phyloP scores from a whole-genome alignment of 345 rosid species.

The Tarenaya hassleriana region DNA sequence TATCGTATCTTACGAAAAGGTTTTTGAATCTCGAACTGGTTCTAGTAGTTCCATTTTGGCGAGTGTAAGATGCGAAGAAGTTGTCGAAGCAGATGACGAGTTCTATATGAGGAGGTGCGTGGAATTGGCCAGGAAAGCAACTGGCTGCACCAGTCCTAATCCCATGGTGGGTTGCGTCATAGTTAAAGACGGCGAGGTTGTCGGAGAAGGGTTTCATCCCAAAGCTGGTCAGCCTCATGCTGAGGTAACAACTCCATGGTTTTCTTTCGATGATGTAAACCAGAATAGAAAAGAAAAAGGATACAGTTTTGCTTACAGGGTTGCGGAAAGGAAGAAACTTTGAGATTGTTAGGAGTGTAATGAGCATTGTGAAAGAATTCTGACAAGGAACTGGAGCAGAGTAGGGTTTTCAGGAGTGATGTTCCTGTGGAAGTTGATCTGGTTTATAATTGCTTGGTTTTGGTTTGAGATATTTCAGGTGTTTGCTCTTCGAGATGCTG shows the following conservation, averaged over 20 bases:
- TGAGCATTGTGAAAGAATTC: neutral
- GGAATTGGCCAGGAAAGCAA: conserved; percentile 69
- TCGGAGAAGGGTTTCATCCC: conserved; percentile 94
- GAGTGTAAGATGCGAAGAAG: conserved; percentile 30
- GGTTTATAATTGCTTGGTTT: neutral
- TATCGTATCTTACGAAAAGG: conserved; percentile 13
- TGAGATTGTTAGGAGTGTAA: too few species aligned
- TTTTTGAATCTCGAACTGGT: conserved; percentile 18
- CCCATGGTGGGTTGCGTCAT: conserved; percentile 96
- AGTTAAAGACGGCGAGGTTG: conserved; percentile 74
- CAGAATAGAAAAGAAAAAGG: neutral
- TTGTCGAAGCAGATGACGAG: conserved; percentile 33
- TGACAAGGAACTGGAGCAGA: conserved; percentile 33
- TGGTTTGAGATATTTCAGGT: conserved; percentile 39
- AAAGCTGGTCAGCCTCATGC: conserved; percentile 98
- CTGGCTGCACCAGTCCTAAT: conserved; percentile 84
- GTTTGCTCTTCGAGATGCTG: conserved; percentile 81
- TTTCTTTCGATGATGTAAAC: neutral
- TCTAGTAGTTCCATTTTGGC: conserved; percentile 16
- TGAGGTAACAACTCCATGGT: conserved; percentile 44
- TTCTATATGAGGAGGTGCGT: conserved; percentile 72
- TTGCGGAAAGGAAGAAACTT: conserved; percentile 21
- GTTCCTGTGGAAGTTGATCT: neutral
- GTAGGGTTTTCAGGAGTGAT: conserved; percentile 10
- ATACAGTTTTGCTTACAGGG: conserved; percentile 6